Percentiles rank a stretch among this genome's conserved stretches.
phyloP scores from a whole-genome alignment of 768 basidiomycete species.

The Tulasnella sp. region DNA sequence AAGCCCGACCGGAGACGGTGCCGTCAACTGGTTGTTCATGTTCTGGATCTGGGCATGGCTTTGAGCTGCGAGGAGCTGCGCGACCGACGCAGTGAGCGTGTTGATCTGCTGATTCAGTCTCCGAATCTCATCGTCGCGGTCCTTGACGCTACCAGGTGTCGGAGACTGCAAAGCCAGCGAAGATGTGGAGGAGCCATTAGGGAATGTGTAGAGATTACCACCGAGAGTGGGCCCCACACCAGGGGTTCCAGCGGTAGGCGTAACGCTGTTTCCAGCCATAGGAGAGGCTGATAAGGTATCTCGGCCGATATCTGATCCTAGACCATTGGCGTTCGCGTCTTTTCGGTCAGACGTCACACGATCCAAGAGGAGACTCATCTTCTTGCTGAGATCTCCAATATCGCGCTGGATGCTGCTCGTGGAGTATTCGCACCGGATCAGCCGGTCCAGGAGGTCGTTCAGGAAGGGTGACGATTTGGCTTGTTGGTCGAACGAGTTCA shows the following conservation, averaged over 20 bases:
- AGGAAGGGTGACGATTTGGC: conserved; percentile 65
- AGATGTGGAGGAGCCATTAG: conserved; percentile 6
- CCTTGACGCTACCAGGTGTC: neutral
- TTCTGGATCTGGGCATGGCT: conserved; percentile 36
- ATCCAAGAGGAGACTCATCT: conserved; percentile 64
- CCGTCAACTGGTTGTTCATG: conserved; percentile 22
- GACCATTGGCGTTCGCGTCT: neutral
- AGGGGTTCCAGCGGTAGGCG: conserved; percentile 5
- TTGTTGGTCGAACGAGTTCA: conserved; percentile 49
- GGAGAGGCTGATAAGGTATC: neutral
- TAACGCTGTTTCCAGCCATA: conserved; percentile 4
- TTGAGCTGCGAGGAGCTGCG: conserved; percentile 69
- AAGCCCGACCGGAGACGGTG: conserved; percentile 23
- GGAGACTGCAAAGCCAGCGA: conserved; percentile 8
- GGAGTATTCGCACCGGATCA: conserved; percentile 55
- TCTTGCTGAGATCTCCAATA: conserved; percentile 59
- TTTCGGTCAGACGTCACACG: conserved; percentile 28
- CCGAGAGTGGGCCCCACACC: neutral
- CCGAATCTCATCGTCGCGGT: conserved; percentile 15
- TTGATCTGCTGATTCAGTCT: conserved; percentile 45
- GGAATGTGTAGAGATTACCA: conserved; percentile 10
- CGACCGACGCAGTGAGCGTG: conserved; percentile 70
- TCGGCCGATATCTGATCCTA: neutral
- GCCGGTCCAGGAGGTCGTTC: conserved; percentile 61
- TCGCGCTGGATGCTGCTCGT: conserved; percentile 63